Evolutionary conservation across 2,329 filamentous ascomycete genomes (phyloP).

Genomic region (Parasarocladium wereldwijsianum): DNA sequence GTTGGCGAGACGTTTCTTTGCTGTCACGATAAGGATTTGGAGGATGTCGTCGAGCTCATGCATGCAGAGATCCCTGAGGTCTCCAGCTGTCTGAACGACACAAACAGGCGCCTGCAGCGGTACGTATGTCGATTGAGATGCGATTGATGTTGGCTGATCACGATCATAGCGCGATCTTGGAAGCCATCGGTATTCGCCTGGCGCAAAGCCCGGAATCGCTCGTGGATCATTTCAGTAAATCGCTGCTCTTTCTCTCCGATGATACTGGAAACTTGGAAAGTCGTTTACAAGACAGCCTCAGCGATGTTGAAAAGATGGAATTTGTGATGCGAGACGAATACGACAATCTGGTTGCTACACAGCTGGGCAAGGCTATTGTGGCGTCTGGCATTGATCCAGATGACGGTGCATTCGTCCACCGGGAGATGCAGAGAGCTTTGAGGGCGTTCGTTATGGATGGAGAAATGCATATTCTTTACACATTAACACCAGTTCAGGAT

Average conservation of each 20-base stretch:
- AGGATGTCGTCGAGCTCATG: constrained; percentile 55
- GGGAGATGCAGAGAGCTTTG: constrained; percentile 52
- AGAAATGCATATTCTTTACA: constrained; percentile 67
- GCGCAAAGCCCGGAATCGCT: constrained; percentile 51
- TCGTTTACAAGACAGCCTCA: constrained; percentile 43
- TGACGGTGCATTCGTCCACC: constrained; percentile 58
- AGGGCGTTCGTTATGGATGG: constrained; percentile 66
- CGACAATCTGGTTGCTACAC: constrained; percentile 44
- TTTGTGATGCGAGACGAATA: constrained; percentile 37
- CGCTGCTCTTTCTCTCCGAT: constrained; percentile 46
- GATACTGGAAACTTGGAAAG: constrained; percentile 31
- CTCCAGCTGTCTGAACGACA: constrained; percentile 51
- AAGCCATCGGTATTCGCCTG: constrained; percentile 53
- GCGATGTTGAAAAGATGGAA: constrained; percentile 37
- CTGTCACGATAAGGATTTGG: constrained; percentile 52
- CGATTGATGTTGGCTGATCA: constrained; percentile 5
- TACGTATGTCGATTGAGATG: constrained; percentile 12
- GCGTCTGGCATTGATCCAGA: constrained; percentile 59
- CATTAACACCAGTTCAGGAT: constrained; percentile 58
- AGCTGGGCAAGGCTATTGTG: constrained; percentile 56
- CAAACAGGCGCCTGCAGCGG: constrained; percentile 55
- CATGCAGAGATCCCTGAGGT: constrained; percentile 58
- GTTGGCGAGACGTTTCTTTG: constrained; percentile 66
- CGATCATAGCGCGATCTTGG: constrained; percentile 46
- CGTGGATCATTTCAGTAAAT: constrained; percentile 53